These are phyloP conservation scores for Hypoxylon subgilvum DNA, from an alignment of 495 filamentous ascomycete genomes.

Conservation along the genomic window DNA sequence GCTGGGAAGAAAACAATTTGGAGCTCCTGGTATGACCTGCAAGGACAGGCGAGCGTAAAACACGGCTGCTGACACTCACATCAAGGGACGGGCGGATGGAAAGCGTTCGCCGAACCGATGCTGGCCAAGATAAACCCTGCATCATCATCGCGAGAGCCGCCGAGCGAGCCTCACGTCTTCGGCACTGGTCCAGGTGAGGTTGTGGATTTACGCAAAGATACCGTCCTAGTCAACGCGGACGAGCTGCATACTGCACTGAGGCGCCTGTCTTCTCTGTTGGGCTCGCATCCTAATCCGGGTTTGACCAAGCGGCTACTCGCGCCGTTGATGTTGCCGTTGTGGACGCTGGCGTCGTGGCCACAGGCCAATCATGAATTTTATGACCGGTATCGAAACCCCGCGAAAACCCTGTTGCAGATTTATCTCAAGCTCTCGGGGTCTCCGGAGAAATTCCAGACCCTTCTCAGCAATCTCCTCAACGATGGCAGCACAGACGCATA, in stretches of 20 bases:
- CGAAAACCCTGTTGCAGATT: constrained; percentile 51
- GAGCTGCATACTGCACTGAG: constrained; percentile 58
- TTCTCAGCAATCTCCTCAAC: constrained; percentile 52
- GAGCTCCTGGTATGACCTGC: constrained; percentile 63
- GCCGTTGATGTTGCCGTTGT: constrained; percentile 70
- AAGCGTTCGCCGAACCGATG: constrained; percentile 69
- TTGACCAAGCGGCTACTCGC: constrained; percentile 72
- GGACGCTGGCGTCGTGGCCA: constrained; percentile 68
- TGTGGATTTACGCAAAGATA: constrained; percentile 49
- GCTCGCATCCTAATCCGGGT: constrained; percentile 74
- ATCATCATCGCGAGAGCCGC: constrained; percentile 30
- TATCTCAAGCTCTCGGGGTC: constrained; percentile 55
- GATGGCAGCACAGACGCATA: constrained; percentile 41
- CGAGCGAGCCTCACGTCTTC: constrained; percentile 22
- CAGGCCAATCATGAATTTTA: constrained; percentile 26
- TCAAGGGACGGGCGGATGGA: constrained; percentile 69
- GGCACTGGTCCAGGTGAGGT: constrained; percentile 40
- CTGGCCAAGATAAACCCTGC: constrained; percentile 66
- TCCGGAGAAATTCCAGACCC: constrained; percentile 45
- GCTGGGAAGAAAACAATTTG: constrained; percentile 67
- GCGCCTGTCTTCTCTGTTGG: constrained; percentile 62
- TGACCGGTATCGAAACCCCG: constrained; percentile 46
- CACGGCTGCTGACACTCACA: neutral
- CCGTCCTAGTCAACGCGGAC: constrained; percentile 48
- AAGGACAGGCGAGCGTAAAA: neutral